These are phyloP conservation scores for Aechmea fasciata DNA, from an alignment of 176 grass and related monocot species.

Conservation along the genomic window DNA sequence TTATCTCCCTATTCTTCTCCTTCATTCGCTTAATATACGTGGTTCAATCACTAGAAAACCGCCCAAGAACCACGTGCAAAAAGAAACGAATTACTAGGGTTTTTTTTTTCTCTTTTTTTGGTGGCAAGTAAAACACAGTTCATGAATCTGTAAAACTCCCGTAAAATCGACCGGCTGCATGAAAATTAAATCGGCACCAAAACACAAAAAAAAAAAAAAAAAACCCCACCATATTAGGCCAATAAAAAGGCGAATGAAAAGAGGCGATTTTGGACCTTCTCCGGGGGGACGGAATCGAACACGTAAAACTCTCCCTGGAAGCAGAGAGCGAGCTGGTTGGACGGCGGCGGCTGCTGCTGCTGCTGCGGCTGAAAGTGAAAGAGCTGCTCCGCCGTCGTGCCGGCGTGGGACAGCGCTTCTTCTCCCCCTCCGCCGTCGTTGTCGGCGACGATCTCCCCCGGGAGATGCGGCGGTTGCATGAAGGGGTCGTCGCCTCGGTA, in stretches of 20 bases:
- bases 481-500: neutral
- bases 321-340: constrained; percentile 5
- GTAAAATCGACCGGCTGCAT: neutral
- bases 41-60: too few species aligned
- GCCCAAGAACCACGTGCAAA: too few species aligned
- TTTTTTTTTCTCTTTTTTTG: too few species aligned
- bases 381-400: neutral
- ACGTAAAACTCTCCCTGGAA: neutral
- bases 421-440: neutral
- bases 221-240: neutral
- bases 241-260: neutral
- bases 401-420: neutral
- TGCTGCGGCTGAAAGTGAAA: neutral
- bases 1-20: too few species aligned
- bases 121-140: too few species aligned
- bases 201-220: neutral
- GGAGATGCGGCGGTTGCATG: neutral
- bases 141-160: too few species aligned
- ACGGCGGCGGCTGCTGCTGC: neutral
- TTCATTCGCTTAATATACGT: too few species aligned
- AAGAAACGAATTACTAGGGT: too few species aligned
- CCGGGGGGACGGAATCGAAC: constrained; percentile 8
- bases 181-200: neutral
- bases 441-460: constrained; percentile 5
- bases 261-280: constrained; percentile 1